Base-by-base conservation (phyloP, 2,329 filamentous ascomycete species). In the Dendryphion nanum region DNA sequence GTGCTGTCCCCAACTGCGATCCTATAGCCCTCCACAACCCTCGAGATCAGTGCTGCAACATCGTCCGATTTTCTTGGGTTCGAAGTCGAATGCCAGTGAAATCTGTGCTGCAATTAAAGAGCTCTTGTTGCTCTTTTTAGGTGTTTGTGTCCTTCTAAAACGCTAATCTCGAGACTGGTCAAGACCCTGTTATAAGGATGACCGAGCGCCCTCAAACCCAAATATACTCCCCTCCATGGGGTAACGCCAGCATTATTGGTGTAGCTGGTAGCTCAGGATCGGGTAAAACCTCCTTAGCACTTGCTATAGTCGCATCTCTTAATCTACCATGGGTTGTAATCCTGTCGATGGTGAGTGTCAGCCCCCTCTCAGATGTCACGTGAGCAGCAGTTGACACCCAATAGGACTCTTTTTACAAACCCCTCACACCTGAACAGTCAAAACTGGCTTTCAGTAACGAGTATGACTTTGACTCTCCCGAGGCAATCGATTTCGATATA, bases 271-370 rank as follows among this genome's bases (percentile, higher is more conserved):
- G 88, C 68, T 97, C 91, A 18, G 93, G 93, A 29, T 97, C 91
- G 18, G 83, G 91, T 41, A 98, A 98, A 74, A 96, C 91, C 5
- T 96, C 90, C 5, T 73, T 98, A 37, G 90, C 93, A 20, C 80
- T 94, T 63, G 89, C 91, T 48, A 95, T 98, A 53, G 87, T 97
- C 48, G 84, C 80, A 55, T 84, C 86, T 57, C 73, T 98, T 55
- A 95, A 93, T 68, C 72, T 98, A 48, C 93, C 93, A 40, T 98
- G 93, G 91, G 93, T 98, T 45, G 90, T 96, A 34, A 96, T 98
- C 67, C 70, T 98, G 55, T 95, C 90, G 29, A 97, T 98, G 85
- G 89, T 91, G 76, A 60, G 57, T 49, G 38, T 33, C 6, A 41
- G 19, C 16, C 19, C 16, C 23, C 21, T 20, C 20, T 30, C 41